phyloP scores from a whole-genome alignment of 2,329 filamentous ascomycete species.

The Teratosphaeria epicoccoides region DNA sequence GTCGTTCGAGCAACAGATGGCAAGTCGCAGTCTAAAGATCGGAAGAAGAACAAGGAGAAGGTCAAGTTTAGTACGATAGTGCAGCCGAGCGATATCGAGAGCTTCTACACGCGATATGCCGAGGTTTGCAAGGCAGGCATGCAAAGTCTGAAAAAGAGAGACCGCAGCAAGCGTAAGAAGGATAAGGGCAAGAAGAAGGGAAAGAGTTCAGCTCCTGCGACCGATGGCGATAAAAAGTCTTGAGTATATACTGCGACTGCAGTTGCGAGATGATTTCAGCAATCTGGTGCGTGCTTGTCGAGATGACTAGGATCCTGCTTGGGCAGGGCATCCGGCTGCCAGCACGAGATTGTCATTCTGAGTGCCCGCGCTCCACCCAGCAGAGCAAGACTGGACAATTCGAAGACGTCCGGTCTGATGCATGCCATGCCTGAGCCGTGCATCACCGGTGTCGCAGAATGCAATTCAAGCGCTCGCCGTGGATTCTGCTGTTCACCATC shows the following conservation, averaged over 20 bases:
- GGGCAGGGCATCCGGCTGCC: neutral
- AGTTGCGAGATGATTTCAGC: neutral
- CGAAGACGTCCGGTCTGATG: no score
- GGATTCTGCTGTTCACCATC: no score
- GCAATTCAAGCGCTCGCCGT: no score
- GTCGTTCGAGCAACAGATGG: conserved; percentile 79
- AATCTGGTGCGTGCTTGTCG: no score
- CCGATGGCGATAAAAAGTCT: neutral
- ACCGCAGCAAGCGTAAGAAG: conserved; percentile 74
- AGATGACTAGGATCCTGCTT: neutral
- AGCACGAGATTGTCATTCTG: no score
- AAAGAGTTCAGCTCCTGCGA: conserved; percentile 5
- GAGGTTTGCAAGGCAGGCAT: conserved; percentile 87
- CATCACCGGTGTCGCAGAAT: no score
- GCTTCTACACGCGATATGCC: conserved; percentile 75
- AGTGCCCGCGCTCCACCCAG: no score
- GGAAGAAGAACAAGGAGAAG: conserved; percentile 47
- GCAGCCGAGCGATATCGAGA: conserved; percentile 60
- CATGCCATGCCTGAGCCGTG: no score
- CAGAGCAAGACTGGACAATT: no score
- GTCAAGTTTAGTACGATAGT: conserved; percentile 78
- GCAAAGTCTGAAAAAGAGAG: conserved; percentile 81
- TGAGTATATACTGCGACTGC: neutral
- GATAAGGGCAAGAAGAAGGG: conserved; percentile 66
- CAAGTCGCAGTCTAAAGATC: conserved; percentile 36